phyloP scores from a whole-genome alignment of 1,284 basidiomycete genomes.

The Testicularia cyperi region DNA sequence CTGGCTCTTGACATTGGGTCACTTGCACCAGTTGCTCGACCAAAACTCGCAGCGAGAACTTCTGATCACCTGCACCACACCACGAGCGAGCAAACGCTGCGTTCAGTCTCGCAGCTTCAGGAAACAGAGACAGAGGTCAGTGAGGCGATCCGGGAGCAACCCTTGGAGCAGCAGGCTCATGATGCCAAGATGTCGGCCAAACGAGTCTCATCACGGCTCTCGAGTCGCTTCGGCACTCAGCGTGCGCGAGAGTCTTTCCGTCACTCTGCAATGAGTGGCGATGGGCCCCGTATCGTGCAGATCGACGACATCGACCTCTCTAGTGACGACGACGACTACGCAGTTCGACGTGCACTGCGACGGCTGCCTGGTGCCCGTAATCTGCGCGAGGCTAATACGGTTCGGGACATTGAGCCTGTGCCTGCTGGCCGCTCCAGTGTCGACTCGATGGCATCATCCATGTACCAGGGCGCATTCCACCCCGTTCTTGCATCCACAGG shows the following conservation, averaged over 20 bases:
- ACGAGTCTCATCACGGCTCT: neutral
- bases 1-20: slow-evolving; percentile 9
- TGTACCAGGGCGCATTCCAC: slow-evolving; percentile 12
- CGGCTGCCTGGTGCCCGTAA: slow-evolving; percentile 52
- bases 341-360: slow-evolving; percentile 46
- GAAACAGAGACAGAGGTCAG: too few species aligned
- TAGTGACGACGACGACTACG: slow-evolving; percentile 56
- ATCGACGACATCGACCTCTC: slow-evolving; percentile 56
- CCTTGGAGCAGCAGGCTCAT: too few species aligned
- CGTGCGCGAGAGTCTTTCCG: slow-evolving; percentile 4
- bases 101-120: slow-evolving; percentile 29
- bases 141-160: too few species aligned
- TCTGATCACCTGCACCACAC: slow-evolving; percentile 41
- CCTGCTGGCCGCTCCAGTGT: slow-evolving; percentile 25
- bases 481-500: neutral
- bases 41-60: neutral
- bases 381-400: slow-evolving; percentile 47
- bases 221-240: neutral
- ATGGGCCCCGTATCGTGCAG: slow-evolving; percentile 49
- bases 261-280: slow-evolving; percentile 18
- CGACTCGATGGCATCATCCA: slow-evolving; percentile 38
- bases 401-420: slow-evolving; percentile 36
- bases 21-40: slow-evolving; percentile 5
- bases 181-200: too few species aligned
- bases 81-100: slow-evolving; percentile 46